phyloP scores from a whole-genome alignment of 164 flowering plant genomes.

The Piper betle region DNA sequence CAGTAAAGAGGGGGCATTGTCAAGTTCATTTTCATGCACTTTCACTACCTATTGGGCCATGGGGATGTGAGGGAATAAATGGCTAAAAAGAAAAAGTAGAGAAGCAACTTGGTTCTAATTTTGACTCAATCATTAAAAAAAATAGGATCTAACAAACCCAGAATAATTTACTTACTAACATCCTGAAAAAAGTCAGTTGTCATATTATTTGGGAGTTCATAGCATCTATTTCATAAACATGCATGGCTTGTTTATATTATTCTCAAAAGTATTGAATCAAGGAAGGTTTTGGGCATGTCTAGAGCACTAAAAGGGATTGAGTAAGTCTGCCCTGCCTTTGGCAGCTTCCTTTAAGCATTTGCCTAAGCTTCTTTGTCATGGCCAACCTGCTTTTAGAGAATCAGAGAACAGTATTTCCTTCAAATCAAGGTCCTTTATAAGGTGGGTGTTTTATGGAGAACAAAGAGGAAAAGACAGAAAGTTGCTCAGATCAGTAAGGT shows the following conservation, averaged over 20 bases:
- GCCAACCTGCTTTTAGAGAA: conserved; percentile 9
- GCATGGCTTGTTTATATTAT: too few species aligned
- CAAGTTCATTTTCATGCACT: conserved; percentile 18
- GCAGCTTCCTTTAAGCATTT: conserved; percentile 27
- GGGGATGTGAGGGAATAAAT: not conserved
- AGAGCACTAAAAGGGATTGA: not conserved
- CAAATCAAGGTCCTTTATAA: conserved; percentile 41
- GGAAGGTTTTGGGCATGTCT: not conserved
- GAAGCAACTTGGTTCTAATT: not conserved
- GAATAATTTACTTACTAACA: conserved; percentile 13
- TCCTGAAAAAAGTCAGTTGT: conserved; percentile 1
- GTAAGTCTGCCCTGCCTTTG: conserved; percentile 12
- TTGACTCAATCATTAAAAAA: not conserved
- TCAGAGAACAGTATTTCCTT: conserved; percentile 15
- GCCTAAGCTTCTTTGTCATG: conserved; percentile 10
- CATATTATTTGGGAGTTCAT: conserved; percentile 3
- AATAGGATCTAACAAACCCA: conserved; percentile 9
- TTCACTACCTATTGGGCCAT: conserved; percentile 9
- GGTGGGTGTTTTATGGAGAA: conserved; percentile 49
- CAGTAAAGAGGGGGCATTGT: conserved; percentile 14
- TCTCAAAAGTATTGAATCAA: not conserved
- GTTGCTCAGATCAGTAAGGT: conserved; percentile 22
- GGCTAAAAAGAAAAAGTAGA: not conserved
- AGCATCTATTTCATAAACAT: too few species aligned
- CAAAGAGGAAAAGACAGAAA: conserved; percentile 56